These are phyloP conservation scores for Phytophthora capsici DNA, from an alignment of 352 stramenopile genomes.

Conservation along the genomic window DNA sequence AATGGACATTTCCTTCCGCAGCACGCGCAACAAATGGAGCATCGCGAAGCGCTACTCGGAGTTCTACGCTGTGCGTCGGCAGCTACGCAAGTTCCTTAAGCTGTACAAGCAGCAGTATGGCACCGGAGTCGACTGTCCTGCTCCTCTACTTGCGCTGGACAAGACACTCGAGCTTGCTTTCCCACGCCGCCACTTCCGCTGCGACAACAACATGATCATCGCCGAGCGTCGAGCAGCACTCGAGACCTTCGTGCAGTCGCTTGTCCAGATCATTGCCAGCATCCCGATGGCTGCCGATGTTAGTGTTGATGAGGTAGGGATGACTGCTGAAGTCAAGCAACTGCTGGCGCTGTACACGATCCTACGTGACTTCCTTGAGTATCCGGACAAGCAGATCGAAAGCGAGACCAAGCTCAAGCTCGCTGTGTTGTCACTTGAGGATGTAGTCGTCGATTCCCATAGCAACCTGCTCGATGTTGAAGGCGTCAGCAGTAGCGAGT, in stretches of 20 bases:
- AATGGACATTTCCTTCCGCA: conserved; percentile 88
- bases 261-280: conserved; percentile 83
- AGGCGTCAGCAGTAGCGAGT: conserved; percentile 61
- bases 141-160: conserved; percentile 57
- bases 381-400: conserved; percentile 87
- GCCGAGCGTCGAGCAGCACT: conserved; percentile 69
- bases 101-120: conserved; percentile 54
- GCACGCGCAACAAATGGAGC: conserved; percentile 87
- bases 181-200: conserved; percentile 74
- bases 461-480: conserved; percentile 68
- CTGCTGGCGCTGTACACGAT: conserved; percentile 76
- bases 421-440: conserved; percentile 81
- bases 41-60: conserved; percentile 89
- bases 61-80: conserved; percentile 75
- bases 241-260: conserved; percentile 79
- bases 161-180: conserved; percentile 60
- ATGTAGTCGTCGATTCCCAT: conserved; percentile 78
- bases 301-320: not conserved
- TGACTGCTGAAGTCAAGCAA: conserved; percentile 41
- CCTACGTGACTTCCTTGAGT: conserved; percentile 83
- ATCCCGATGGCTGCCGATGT: conserved; percentile 60
- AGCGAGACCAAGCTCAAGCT: conserved; percentile 86
- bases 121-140: conserved; percentile 6
- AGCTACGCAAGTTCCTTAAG: conserved; percentile 73
- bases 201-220: conserved; percentile 79